A percentile compares a stretch with the other conserved stretches of the same genome.
Evolutionary conservation across 345 rosid species (phyloP).

Genomic region (Bruguiera parviflora): DNA sequence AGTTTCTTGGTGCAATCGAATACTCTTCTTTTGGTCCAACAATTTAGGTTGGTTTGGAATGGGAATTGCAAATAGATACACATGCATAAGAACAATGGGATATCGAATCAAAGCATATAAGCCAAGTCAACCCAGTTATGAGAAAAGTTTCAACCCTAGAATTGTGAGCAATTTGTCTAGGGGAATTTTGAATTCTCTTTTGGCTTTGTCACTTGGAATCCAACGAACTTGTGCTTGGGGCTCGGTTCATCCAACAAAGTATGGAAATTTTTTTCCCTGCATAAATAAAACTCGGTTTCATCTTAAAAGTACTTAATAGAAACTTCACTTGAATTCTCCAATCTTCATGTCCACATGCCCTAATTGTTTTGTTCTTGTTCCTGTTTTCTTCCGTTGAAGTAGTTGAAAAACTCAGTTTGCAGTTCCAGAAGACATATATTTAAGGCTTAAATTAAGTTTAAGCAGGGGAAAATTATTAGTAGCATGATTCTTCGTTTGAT

Average conservation of each 20-base stretch:
- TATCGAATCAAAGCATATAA: conserved; percentile 13
- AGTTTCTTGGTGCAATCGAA: not conserved
- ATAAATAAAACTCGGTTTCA: too few species aligned
- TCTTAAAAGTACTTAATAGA: too few species aligned
- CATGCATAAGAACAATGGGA: conserved; percentile 9
- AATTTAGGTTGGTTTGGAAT: not conserved
- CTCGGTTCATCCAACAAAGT: conserved; percentile 3
- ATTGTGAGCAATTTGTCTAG: not conserved
- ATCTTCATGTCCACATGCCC: too few species aligned
- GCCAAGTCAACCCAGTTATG: conserved; percentile 24
- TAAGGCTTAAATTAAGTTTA: too few species aligned
- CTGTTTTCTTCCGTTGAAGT: too few species aligned
- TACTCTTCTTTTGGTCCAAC: not conserved
- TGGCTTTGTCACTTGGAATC: conserved; percentile 19
- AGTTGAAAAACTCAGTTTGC: too few species aligned
- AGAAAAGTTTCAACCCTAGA: conserved; percentile 12
- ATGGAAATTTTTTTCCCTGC: too few species aligned
- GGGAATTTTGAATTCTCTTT: conserved; percentile 20
- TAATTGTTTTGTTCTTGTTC: too few species aligned
- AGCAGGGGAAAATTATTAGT: too few species aligned
- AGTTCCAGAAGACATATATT: too few species aligned
- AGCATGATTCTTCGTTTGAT: too few species aligned
- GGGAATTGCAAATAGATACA: not conserved
- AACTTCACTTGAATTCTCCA: too few species aligned
- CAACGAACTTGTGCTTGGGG: conserved; percentile 24